A percentile compares a stretch with the other conserved stretches of the same genome.
phyloP scores from a whole-genome alignment of 805 yeast species.

The Cyberlindnera samutprakarnensis region DNA sequence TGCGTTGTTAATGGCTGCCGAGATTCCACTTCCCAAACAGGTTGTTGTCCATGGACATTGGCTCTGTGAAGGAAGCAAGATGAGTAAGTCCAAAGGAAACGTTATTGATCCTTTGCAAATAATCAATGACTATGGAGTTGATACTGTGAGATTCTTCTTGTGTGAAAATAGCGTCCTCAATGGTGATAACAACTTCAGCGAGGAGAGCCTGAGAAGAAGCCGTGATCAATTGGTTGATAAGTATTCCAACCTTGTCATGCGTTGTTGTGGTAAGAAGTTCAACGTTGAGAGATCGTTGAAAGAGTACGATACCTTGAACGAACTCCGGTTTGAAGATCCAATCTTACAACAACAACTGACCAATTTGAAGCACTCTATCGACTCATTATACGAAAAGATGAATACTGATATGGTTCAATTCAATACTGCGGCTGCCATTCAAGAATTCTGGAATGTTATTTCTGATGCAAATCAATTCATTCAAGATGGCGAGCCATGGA shows the following conservation, averaged over 20 bases:
- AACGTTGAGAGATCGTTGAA: conserved; percentile 39
- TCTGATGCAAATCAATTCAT: conserved; percentile 58
- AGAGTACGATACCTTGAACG: conserved; percentile 2
- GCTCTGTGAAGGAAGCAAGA: conserved; percentile 82
- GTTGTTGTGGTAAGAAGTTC: conserved; percentile 71
- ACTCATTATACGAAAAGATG: conserved; percentile 32
- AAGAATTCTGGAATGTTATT: conserved; percentile 50
- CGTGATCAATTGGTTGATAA: conserved; percentile 72
- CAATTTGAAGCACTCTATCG: conserved; percentile 25
- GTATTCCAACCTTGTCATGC: conserved; percentile 68
- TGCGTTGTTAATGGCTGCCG: conserved; percentile 78
- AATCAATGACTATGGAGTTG: conserved; percentile 57
- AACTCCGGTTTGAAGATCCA: conserved; percentile 6
- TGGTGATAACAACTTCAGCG: conserved; percentile 74
- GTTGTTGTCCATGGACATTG: conserved; percentile 92
- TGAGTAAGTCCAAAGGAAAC: conserved; percentile 91
- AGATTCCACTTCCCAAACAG: conserved; percentile 57
- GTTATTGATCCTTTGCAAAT: conserved; percentile 86
- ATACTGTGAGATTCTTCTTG: conserved; percentile 66
- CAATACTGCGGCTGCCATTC: conserved; percentile 49
- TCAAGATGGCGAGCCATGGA: conserved; percentile 76
- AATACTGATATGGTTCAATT: conserved; percentile 35
- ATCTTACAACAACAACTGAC: conserved; percentile 5
- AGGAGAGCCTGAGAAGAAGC: conserved; percentile 39
- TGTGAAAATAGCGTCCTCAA: conserved; percentile 69